A percentile compares a stretch with the other conserved stretches of the same genome.
These are phyloP conservation scores for Eudorina sp. DNA, from an alignment of 139 green algal genomes.

Conservation along the genomic window DNA sequence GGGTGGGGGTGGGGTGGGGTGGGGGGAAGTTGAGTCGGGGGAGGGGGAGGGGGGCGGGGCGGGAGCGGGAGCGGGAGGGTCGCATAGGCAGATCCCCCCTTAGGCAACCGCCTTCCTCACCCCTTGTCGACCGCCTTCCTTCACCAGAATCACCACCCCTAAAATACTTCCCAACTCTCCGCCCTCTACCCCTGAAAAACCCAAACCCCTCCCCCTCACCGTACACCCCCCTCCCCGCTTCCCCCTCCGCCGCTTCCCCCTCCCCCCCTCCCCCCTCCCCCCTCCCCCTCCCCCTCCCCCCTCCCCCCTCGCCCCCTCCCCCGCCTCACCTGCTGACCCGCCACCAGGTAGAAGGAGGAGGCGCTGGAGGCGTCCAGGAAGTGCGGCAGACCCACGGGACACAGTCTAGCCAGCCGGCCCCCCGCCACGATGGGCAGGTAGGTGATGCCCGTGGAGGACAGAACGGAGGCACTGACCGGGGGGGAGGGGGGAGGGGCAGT, in stretches of 20 bases:
- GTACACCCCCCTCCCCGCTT: not conserved
- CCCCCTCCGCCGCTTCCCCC: too few species aligned
- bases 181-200: not conserved
- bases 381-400: slow-evolving; percentile 36
- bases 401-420: slow-evolving; percentile 4
- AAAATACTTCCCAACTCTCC: too few species aligned
- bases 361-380: slow-evolving; percentile 21
- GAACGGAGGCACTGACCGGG: not conserved
- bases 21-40: not conserved
- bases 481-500: not conserved
- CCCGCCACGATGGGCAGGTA: slow-evolving; percentile 34
- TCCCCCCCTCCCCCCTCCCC: not conserved
- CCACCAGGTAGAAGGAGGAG: slow-evolving; percentile 2
- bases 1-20: not conserved
- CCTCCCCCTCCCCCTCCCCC: not conserved
- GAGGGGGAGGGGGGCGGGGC: not conserved
- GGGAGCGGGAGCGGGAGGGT: not conserved
- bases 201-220: not conserved
- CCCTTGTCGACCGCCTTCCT: too few species aligned
- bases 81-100: too few species aligned
- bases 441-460: slow-evolving; percentile 18
- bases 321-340: not conserved
- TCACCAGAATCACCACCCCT: too few species aligned
- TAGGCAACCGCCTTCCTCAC: too few species aligned
- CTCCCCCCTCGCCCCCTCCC: not conserved